Evolutionary conservation across 441 rosid species (phyloP).

Genomic region (Populus tomentosa): DNA sequence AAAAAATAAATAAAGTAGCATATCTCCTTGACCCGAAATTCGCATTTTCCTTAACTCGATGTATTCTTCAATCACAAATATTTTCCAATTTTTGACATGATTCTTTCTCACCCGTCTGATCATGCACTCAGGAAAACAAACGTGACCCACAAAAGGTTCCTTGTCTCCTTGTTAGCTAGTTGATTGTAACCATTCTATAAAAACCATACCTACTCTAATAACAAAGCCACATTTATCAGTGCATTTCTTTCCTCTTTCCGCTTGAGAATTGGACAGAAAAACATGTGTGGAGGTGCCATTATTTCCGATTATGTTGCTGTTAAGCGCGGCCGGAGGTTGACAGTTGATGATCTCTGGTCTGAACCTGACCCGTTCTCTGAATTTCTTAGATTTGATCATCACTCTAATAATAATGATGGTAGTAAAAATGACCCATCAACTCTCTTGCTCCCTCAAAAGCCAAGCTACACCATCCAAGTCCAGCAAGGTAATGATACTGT

Average conservation of each 20-base stretch:
- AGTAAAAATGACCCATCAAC: background rate
- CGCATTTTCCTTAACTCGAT: too few relatives aligned
- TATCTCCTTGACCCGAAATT: too few relatives aligned
- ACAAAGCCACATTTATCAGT: too few relatives aligned
- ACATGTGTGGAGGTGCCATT: conserved; percentile 49
- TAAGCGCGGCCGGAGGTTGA: conserved; percentile 38
- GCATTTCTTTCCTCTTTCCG: background rate
- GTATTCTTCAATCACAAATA: too few relatives aligned
- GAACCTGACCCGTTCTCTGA: conserved; percentile 51
- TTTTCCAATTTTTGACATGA: too few relatives aligned
- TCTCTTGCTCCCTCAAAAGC: conserved; percentile 18
- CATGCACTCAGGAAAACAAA: too few relatives aligned
- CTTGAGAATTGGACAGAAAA: background rate
- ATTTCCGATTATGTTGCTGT: conserved; percentile 39
- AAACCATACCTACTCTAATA: too few relatives aligned
- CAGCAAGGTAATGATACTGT: background rate
- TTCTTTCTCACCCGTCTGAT: too few relatives aligned
- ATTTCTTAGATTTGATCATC: conserved; percentile 35
- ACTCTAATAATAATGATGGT: background rate
- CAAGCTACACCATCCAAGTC: background rate
- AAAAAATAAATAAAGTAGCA: too few relatives aligned
- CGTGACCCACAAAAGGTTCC: too few relatives aligned
- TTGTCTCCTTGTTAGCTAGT: too few relatives aligned
- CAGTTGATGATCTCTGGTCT: conserved; percentile 57
- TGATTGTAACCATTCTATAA: too few relatives aligned